Conservation (phyloP, 306 rosid genomes). For the Sicyos edulis region DNA sequence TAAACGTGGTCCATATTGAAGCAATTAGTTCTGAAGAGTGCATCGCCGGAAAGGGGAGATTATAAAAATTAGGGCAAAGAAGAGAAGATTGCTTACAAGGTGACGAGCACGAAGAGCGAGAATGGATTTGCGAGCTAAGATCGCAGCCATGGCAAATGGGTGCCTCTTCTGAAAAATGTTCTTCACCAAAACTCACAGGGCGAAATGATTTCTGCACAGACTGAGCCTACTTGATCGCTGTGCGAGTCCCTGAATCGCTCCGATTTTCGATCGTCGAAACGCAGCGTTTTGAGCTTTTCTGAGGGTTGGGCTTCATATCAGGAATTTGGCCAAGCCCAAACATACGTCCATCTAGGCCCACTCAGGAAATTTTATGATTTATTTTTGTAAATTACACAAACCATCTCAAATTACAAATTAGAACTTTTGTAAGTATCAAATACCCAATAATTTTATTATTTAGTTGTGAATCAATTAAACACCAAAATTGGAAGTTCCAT, state of each 20-base stretch:
- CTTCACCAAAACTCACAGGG: not conserved
- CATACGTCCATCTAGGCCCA: not conserved
- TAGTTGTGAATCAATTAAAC: too few relatives aligned
- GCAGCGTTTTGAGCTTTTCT: not conserved
- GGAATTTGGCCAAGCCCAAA: not conserved
- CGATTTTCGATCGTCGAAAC: constrained; percentile 13
- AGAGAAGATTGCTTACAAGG: constrained; percentile 39
- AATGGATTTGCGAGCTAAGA: constrained; percentile 85
- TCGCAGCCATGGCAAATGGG: constrained; percentile 55
- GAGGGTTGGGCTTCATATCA: not conserved
- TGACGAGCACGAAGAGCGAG: constrained; percentile 75
- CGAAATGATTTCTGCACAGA: not conserved
- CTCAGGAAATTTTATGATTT: too few relatives aligned
- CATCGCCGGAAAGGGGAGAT: not conserved
- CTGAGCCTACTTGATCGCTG: constrained; percentile 5
- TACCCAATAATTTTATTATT: too few relatives aligned
- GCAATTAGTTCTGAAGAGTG: not conserved
- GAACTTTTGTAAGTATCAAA: too few relatives aligned
- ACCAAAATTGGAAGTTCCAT: too few relatives aligned
- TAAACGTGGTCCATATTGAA: not conserved
- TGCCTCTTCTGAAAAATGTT: not conserved
- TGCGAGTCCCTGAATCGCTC: not conserved
- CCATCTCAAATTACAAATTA: too few relatives aligned
- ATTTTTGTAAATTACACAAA: too few relatives aligned
- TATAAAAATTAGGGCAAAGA: constrained; percentile 23